phyloP scores from a whole-genome alignment of 164 flowering plant genomes.

The Magnolia officinalis region DNA sequence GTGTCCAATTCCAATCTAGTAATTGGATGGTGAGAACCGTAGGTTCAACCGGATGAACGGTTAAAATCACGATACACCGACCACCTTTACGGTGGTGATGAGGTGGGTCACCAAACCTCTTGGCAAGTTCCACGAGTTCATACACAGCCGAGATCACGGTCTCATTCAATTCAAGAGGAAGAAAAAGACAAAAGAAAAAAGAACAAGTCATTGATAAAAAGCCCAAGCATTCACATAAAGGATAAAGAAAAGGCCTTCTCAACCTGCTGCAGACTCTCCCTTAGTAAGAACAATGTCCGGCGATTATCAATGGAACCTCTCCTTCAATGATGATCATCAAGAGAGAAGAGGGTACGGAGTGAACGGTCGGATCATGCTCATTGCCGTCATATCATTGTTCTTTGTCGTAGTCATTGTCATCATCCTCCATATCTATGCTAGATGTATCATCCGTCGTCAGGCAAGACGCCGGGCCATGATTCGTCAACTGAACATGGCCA shows the following conservation, averaged over 20 bases:
- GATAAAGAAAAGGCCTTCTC: background rate
- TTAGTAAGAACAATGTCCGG: background rate
- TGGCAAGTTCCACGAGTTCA: background rate
- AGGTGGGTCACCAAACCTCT: background rate
- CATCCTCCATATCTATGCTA: constrained; percentile 33
- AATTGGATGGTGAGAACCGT: background rate
- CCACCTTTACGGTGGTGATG: background rate
- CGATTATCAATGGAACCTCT: background rate
- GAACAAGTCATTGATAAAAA: background rate
- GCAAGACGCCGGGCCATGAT: constrained; percentile 22
- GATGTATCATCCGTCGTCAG: constrained; percentile 28
- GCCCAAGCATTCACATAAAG: background rate
- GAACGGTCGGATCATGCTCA: constrained; percentile 29
- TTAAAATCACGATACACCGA: background rate
- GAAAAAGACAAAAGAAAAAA: too few species aligned
- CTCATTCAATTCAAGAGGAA: too few species aligned
- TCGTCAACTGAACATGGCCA: constrained; percentile 4
- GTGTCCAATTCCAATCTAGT: background rate
- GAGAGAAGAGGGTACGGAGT: background rate
- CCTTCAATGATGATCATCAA: background rate
- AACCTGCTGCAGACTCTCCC: background rate
- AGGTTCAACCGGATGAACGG: background rate
- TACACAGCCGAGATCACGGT: background rate
- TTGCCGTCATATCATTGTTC: constrained; percentile 28
- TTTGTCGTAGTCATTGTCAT: constrained; percentile 25